These are phyloP conservation scores for Viola odorata DNA, from an alignment of 345 rosid genomes.

Conservation along the genomic window DNA sequence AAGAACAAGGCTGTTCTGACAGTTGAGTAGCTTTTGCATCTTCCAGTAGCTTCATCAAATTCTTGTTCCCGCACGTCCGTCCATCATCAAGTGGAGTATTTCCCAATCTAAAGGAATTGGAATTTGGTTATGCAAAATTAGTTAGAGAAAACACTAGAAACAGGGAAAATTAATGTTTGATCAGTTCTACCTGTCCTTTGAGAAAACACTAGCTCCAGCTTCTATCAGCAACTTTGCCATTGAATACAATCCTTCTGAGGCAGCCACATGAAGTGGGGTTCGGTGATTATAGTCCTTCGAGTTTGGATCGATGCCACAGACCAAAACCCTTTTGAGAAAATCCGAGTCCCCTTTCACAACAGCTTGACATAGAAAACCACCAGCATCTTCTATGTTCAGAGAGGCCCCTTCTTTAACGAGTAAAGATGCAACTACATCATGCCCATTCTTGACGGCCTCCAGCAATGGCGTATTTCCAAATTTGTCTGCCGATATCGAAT, in stretches of 20 bases:
- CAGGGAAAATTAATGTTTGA: too few species aligned
- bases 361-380: conserved; percentile 58
- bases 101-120: conserved; percentile 59
- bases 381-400: conserved; percentile 62
- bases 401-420: conserved; percentile 67
- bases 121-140: too few species aligned
- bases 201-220: conserved; percentile 70
- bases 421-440: conserved; percentile 53
- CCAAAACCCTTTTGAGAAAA: conserved; percentile 60
- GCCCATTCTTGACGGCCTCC: conserved; percentile 81
- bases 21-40: conserved; percentile 44
- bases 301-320: conserved; percentile 74
- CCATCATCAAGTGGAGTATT: conserved; percentile 77
- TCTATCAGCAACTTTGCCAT: conserved; percentile 75
- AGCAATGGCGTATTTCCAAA: conserved; percentile 81
- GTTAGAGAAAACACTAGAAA: too few species aligned
- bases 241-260: conserved; percentile 73
- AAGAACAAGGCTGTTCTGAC: conserved; percentile 26
- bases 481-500: conserved; percentile 44
- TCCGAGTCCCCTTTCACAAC: conserved; percentile 77
- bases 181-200: conserved; percentile 66
- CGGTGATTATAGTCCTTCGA: conserved; percentile 79
- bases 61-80: conserved; percentile 69
- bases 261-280: conserved; percentile 89
- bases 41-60: conserved; percentile 71